Percentiles rank a stretch among this genome's conserved stretches.
These are phyloP conservation scores for Draba incana DNA, from an alignment of 345 rosid genomes.

Conservation along the genomic window DNA sequence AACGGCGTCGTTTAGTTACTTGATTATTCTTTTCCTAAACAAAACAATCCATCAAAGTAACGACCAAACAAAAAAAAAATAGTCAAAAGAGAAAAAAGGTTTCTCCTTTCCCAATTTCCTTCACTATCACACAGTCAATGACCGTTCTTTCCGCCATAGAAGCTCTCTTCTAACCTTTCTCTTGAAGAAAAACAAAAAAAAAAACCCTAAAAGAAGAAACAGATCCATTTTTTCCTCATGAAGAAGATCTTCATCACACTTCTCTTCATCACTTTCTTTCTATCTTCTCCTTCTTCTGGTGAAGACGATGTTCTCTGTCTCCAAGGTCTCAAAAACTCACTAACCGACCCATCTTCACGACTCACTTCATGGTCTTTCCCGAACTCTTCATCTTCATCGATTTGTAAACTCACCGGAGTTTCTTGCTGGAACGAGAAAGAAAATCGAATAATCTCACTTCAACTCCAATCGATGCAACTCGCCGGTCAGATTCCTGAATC, in stretches of 20 bases:
- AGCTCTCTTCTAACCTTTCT: slow-evolving; percentile 8
- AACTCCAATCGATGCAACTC: slow-evolving; percentile 63
- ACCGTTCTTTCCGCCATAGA: slow-evolving; percentile 34
- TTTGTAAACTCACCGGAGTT: slow-evolving; percentile 77
- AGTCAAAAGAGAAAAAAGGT: slow-evolving; percentile 4
- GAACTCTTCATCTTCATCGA: slow-evolving; percentile 52
- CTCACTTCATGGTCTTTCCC: slow-evolving; percentile 53
- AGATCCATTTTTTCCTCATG: slow-evolving; percentile 13
- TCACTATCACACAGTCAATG: slow-evolving; percentile 35
- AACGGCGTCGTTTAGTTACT: slow-evolving; percentile 30
- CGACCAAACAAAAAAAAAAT: slow-evolving; percentile 12
- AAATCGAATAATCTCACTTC: slow-evolving; percentile 59
- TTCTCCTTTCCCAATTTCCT: slow-evolving; percentile 4
- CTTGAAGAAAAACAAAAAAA: not conserved
- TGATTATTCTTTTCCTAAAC: slow-evolving; percentile 22
- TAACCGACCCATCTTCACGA: slow-evolving; percentile 44
- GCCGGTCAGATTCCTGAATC: slow-evolving; percentile 67
- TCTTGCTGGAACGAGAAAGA: slow-evolving; percentile 86
- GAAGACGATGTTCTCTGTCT: slow-evolving; percentile 66
- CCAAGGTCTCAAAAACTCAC: slow-evolving; percentile 54
- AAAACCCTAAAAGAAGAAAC: slow-evolving; percentile 17
- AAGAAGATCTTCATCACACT: slow-evolving; percentile 39
- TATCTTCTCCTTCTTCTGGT: slow-evolving; percentile 27
- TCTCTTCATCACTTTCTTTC: not conserved
- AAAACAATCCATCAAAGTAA: slow-evolving; percentile 16